Conservation (phyloP, 2,329 filamentous ascomycete species). For the Volutella citrinella region DNA sequence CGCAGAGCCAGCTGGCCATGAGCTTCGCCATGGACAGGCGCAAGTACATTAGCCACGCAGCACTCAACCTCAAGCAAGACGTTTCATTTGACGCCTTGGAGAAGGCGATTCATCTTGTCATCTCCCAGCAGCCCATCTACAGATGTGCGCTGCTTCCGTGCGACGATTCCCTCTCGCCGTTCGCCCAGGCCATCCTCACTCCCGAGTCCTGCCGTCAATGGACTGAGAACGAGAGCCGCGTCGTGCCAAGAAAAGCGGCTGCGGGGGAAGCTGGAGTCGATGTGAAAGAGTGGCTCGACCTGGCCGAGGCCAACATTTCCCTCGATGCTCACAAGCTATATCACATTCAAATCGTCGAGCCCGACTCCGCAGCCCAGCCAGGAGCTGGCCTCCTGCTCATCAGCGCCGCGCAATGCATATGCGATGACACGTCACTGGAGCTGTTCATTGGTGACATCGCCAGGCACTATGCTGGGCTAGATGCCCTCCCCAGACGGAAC, state of each 20-base stretch:
- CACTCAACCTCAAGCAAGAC: constrained; percentile 16
- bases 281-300: constrained; percentile 58
- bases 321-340: constrained; percentile 60
- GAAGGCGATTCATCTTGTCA: constrained; percentile 22
- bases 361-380: constrained; percentile 37
- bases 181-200: constrained; percentile 33
- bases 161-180: constrained; percentile 32
- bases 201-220: constrained; percentile 47
- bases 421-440: no score
- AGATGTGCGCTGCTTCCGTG: constrained; percentile 29
- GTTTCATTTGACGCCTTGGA: constrained; percentile 22
- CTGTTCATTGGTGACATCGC: no score
- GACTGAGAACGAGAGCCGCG: constrained; percentile 52
- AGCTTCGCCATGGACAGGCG: constrained; percentile 27
- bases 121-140: constrained; percentile 29
- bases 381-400: no score
- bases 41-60: no score
- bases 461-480: no score
- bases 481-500: constrained; percentile 10
- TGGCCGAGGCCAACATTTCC: constrained; percentile 41
- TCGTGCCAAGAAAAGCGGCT: no score
- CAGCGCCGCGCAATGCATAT: no score
- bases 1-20: constrained; percentile 32
- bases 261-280: no score
- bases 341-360: constrained; percentile 62